Evolutionary conservation across 108 stramenopile species (phyloP).

Genomic region (Cyclotella kingstonii): DNA sequence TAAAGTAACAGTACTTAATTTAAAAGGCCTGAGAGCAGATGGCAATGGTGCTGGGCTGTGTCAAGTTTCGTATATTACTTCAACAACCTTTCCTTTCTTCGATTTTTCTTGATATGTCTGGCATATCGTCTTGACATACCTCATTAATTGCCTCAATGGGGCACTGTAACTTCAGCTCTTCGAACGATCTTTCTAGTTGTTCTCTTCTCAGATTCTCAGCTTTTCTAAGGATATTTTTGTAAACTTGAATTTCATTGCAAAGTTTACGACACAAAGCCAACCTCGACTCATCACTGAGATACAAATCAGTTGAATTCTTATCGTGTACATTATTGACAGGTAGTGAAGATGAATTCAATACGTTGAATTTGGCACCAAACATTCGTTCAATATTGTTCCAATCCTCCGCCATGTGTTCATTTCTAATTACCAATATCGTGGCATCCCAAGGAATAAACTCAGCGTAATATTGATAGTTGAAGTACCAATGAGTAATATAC

Average conservation of each 20-base stretch:
- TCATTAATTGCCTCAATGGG: constrained; percentile 34
- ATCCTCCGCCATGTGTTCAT: constrained; percentile 50
- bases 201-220: constrained; percentile 34
- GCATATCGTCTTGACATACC: constrained; percentile 8
- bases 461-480: constrained; percentile 42
- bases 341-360: constrained; percentile 4
- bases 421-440: constrained; percentile 40
- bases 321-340: constrained; percentile 32
- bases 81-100: constrained; percentile 7
- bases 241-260: constrained; percentile 50
- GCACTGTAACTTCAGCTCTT: constrained; percentile 25
- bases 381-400: constrained; percentile 38
- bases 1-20: too few relatives aligned
- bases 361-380: constrained; percentile 21
- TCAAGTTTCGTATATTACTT: too few relatives aligned
- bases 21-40: too few relatives aligned
- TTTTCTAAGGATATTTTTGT: constrained; percentile 31
- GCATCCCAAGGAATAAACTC: constrained; percentile 21
- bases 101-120: constrained; percentile 29
- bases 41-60: too few relatives aligned
- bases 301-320: constrained; percentile 35
- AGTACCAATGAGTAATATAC: constrained; percentile 26
- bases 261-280: constrained; percentile 33
- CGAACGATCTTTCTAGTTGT: constrained; percentile 17
- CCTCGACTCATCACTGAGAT: constrained; percentile 24